These are phyloP conservation scores for Ceratocystiopsis minuta DNA, from an alignment of 2,329 filamentous ascomycete genomes.

Conservation along the genomic window DNA sequence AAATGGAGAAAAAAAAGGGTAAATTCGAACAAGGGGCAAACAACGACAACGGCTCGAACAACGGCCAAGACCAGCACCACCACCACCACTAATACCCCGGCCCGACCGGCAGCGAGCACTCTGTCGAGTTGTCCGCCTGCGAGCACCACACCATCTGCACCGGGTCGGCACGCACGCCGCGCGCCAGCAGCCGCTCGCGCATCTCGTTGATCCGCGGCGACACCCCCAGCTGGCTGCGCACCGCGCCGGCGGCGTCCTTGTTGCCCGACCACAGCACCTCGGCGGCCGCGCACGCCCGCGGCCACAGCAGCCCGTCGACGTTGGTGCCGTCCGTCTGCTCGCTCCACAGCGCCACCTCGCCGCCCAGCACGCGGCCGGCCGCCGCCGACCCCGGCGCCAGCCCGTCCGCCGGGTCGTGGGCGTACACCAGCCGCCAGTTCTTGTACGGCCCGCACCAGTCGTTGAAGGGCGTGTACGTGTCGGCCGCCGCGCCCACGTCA, in stretches of 20 bases:
- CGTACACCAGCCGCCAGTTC: conserved; percentile 68
- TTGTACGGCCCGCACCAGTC: conserved; percentile 72
- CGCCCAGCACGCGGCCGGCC: conserved; percentile 61
- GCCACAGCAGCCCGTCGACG: conserved; percentile 63
- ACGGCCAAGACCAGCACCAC: no score
- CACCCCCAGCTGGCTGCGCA: conserved; percentile 53
- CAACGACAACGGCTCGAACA: background rate
- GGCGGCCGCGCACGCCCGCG: conserved; percentile 51
- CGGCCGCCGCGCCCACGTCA: conserved; percentile 32
- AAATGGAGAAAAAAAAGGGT: no score
- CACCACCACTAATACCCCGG: conserved; percentile 3
- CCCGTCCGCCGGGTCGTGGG: conserved; percentile 52
- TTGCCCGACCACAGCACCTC: conserved; percentile 69
- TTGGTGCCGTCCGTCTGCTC: conserved; percentile 64
- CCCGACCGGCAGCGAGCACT: conserved; percentile 19
- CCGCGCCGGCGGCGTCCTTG: conserved; percentile 44
- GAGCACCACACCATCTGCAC: conserved; percentile 60
- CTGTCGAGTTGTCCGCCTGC: conserved; percentile 34
- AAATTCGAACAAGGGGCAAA: background rate
- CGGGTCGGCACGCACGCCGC: conserved; percentile 44
- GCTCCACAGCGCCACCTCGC: conserved; percentile 66
- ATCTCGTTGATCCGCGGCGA: conserved; percentile 54
- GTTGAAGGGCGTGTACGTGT: conserved; percentile 46
- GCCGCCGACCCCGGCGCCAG: conserved; percentile 43
- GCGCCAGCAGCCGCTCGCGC: conserved; percentile 54